phyloP scores from a whole-genome alignment of 805 yeast genomes.

The Yarrowia keelungensis region DNA sequence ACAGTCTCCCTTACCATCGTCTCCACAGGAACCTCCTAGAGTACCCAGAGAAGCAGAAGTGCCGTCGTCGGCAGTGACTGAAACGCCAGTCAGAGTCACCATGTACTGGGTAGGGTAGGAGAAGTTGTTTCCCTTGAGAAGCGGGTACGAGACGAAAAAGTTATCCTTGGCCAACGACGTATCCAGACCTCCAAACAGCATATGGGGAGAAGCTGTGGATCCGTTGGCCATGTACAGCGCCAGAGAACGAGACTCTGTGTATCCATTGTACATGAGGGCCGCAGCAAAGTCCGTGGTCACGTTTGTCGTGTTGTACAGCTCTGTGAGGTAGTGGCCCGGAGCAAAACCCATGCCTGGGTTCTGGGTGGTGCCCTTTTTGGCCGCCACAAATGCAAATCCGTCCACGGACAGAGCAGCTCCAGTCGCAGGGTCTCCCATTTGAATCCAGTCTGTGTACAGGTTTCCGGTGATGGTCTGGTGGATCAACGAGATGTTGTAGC shows the following conservation, averaged over 20 bases:
- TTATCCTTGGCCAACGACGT: conserved; percentile 28
- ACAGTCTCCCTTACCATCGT: conserved; percentile 12
- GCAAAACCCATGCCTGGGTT: conserved; percentile 25
- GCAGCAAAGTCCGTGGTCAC: conserved; percentile 24
- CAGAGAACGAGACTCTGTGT: conserved; percentile 32
- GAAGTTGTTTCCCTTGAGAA: conserved; percentile 32
- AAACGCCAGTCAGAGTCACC: conserved; percentile 26
- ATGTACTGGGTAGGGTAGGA: conserved; percentile 34
- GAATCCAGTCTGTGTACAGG: conserved; percentile 14
- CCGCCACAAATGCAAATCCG: conserved; percentile 23
- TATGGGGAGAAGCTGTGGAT: conserved; percentile 32
- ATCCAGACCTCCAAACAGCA: conserved; percentile 36
- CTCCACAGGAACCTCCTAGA: conserved; percentile 13
- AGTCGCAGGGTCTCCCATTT: conserved; percentile 14
- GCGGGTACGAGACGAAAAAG: conserved; percentile 31
- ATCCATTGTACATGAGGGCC: conserved; percentile 6
- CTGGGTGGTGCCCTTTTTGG: conserved; percentile 1
- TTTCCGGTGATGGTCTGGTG: conserved; percentile 3
- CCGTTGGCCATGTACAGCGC: conserved; percentile 29
- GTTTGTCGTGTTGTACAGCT: neutral
- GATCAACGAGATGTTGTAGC: conserved; percentile 16
- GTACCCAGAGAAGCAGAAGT: conserved; percentile 14
- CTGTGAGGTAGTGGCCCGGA: conserved; percentile 12
- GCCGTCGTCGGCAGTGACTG: conserved; percentile 21
- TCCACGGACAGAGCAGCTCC: conserved; percentile 10